Conservation (phyloP, 2,329 filamentous ascomycete species). For the Hypoxylon sp. region DNA sequence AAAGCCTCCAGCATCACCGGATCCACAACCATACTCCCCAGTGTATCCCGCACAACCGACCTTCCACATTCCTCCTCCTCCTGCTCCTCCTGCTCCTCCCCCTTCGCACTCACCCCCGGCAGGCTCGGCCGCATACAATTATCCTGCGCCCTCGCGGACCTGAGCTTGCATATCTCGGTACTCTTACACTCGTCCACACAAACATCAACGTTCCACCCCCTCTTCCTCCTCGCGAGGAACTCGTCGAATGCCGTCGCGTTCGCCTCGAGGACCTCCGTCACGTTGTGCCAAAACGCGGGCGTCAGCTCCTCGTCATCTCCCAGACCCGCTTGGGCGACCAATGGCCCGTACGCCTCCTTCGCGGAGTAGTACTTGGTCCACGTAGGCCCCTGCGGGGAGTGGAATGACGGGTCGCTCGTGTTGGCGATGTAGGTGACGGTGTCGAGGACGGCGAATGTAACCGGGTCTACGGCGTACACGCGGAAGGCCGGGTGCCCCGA, state of each 20-base stretch:
- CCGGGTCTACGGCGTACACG: slow-evolving; percentile 68
- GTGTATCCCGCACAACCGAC: slow-evolving; percentile 40
- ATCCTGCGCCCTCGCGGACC: slow-evolving; percentile 64
- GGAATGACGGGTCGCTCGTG: slow-evolving; percentile 59
- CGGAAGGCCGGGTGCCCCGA: slow-evolving; percentile 68
- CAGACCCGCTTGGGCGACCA: slow-evolving; percentile 53
- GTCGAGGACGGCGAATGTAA: slow-evolving; percentile 67
- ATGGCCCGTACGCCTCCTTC: slow-evolving; percentile 63
- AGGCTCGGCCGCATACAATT: slow-evolving; percentile 59
- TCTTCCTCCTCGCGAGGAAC: slow-evolving; percentile 61
- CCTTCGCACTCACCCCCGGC: slow-evolving; percentile 43
- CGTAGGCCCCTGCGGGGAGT: slow-evolving; percentile 54
- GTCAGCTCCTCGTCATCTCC: slow-evolving; percentile 59
- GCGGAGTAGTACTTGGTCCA: slow-evolving; percentile 69
- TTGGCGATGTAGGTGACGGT: slow-evolving; percentile 66
- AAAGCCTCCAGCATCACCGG: slow-evolving; percentile 32
- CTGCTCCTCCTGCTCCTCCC: slow-evolving; percentile 1
- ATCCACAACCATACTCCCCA: slow-evolving; percentile 30
- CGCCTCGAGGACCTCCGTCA: slow-evolving; percentile 61
- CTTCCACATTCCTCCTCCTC: slow-evolving; percentile 40
- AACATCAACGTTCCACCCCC: slow-evolving; percentile 56
- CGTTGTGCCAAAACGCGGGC: slow-evolving; percentile 69
- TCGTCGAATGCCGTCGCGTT: slow-evolving; percentile 58
- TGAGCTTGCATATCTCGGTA: slow-evolving; percentile 63
- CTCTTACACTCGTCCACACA: slow-evolving; percentile 51